phyloP scores from a whole-genome alignment of 352 stramenopile species.

The Lagenidium giganteum region DNA sequence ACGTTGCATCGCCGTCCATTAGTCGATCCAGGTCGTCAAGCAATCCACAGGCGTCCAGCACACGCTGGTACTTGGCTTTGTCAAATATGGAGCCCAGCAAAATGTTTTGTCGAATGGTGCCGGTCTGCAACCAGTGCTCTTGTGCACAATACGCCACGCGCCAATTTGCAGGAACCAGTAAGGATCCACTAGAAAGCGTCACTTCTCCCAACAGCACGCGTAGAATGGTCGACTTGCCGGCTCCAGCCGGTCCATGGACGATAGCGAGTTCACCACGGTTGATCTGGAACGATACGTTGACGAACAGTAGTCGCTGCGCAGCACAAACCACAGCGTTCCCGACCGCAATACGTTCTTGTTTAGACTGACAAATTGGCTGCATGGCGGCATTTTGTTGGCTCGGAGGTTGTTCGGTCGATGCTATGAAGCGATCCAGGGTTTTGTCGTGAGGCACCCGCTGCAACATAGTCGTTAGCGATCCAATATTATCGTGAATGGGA shows the following conservation, averaged over 20 bases:
- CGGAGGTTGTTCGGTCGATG: constrained; percentile 21
- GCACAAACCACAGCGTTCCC: not conserved
- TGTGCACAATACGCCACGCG: constrained; percentile 77
- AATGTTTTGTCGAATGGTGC: constrained; percentile 92
- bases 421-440: constrained; percentile 20
- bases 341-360: constrained; percentile 7
- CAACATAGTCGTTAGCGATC: constrained; percentile 21
- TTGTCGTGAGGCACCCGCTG: constrained; percentile 31
- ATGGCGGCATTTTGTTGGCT: constrained; percentile 23
- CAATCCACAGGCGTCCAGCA: constrained; percentile 82
- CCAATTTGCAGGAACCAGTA: constrained; percentile 29
- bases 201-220: constrained; percentile 69
- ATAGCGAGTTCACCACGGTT: constrained; percentile 48
- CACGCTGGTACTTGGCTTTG: constrained; percentile 36
- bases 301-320: constrained; percentile 14
- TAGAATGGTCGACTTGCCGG: constrained; percentile 57
- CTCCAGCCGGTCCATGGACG: constrained; percentile 57
- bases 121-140: constrained; percentile 94
- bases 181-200: constrained; percentile 27
- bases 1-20: constrained; percentile 82
- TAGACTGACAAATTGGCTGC: constrained; percentile 23
- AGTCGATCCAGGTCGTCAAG: constrained; percentile 80
- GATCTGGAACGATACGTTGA: constrained; percentile 36
- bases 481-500: too few species aligned
- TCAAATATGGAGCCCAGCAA: constrained; percentile 83